Percentiles rank a stretch among this genome's conserved stretches.
Conservation (phyloP, 805 yeast genomes). For the Myxozyma sirexii region DNA sequence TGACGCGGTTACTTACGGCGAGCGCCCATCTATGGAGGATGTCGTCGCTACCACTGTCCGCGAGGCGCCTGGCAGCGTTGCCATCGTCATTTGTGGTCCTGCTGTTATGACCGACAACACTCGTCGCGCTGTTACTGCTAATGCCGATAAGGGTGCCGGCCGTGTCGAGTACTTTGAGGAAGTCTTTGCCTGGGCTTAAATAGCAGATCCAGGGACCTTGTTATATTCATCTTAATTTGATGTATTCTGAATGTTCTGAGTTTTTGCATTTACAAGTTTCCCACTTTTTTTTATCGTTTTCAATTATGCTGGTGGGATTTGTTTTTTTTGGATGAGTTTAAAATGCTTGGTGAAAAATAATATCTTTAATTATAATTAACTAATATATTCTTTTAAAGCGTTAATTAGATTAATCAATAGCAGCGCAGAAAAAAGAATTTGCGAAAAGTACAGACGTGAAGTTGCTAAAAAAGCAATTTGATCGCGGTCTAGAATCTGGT, state of each 20-base stretch:
- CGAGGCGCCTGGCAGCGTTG: conserved; percentile 22
- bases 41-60: conserved; percentile 8
- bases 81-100: conserved; percentile 29
- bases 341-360: too few species aligned
- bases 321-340: too few species aligned
- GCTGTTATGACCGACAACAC: conserved; percentile 14
- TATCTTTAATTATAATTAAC: too few species aligned
- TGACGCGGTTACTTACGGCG: conserved; percentile 2
- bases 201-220: neutral
- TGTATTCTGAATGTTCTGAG: neutral
- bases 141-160: conserved; percentile 19
- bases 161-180: conserved; percentile 28
- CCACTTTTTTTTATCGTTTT: neutral
- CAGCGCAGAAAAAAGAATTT: too few species aligned
- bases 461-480: too few species aligned
- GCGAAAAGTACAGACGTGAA: too few species aligned
- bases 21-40: conserved; percentile 13
- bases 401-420: too few species aligned
- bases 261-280: too few species aligned
- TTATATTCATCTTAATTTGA: neutral
- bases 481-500: too few species aligned
- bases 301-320: too few species aligned
- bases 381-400: too few species aligned
- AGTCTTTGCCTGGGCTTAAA: conserved; percentile 17
- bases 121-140: conserved; percentile 12